These are phyloP conservation scores for Candida sithepensis DNA, from an alignment of 805 yeast genomes.

Conservation along the genomic window DNA sequence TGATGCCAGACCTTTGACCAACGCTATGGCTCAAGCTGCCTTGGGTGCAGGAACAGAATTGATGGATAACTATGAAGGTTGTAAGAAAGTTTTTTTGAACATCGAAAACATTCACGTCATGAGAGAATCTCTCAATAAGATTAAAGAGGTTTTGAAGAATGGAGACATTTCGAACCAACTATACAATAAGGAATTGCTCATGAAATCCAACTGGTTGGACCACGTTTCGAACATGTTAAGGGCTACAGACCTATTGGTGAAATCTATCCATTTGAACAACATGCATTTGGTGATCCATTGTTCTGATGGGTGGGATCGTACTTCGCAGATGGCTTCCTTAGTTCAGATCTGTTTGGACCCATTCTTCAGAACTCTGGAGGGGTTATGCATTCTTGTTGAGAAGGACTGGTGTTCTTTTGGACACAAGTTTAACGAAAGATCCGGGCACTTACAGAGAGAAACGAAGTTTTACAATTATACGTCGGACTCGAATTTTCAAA, in stretches of 20 bases:
- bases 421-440: constrained; percentile 79
- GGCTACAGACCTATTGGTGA: constrained; percentile 72
- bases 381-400: constrained; percentile 80
- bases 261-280: constrained; percentile 77
- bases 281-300: constrained; percentile 88
- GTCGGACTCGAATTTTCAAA: constrained; percentile 31
- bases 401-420: constrained; percentile 97
- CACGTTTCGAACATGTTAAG: constrained; percentile 64
- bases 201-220: constrained; percentile 76
- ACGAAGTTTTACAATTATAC: constrained; percentile 44
- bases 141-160: constrained; percentile 61
- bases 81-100: constrained; percentile 74
- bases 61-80: constrained; percentile 77
- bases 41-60: constrained; percentile 97
- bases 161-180: constrained; percentile 52
- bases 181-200: constrained; percentile 52
- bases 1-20: constrained; percentile 89
- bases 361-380: constrained; percentile 79
- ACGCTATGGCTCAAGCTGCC: constrained; percentile 95
- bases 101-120: constrained; percentile 95
- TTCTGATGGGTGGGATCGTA: constrained; percentile 98
- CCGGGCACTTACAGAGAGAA: constrained; percentile 66
- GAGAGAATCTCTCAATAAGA: constrained; percentile 72
- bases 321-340: constrained; percentile 82
- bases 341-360: constrained; percentile 89